Evolutionary conservation across 1,139 yeast species (phyloP).

Genomic region (Geotrichum australiense): DNA sequence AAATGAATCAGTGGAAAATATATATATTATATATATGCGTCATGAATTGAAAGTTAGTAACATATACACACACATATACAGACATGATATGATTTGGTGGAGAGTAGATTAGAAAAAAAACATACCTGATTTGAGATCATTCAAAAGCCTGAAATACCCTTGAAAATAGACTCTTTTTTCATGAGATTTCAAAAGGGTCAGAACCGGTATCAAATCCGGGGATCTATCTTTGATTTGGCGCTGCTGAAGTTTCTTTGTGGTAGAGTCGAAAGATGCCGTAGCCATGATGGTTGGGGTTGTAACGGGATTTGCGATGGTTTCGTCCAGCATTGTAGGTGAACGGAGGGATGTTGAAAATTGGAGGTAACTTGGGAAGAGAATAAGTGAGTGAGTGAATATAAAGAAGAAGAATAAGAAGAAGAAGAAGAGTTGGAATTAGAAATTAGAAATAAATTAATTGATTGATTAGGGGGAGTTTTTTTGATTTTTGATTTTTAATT

Average conservation of each 20-base stretch:
- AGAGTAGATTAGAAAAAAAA: slow-evolving; percentile 3
- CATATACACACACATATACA: background rate
- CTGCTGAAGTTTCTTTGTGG: slow-evolving; percentile 7
- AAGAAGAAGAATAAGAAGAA: too few species aligned
- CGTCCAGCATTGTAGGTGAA: slow-evolving; percentile 3
- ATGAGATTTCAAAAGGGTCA: slow-evolving; percentile 48
- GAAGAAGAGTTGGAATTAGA: too few species aligned
- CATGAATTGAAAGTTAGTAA: too few species aligned
- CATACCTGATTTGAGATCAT: slow-evolving; percentile 34
- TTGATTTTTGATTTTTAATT: too few species aligned
- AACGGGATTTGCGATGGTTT: background rate
- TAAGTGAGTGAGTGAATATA: background rate
- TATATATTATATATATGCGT: too few species aligned
- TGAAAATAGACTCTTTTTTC: slow-evolving; percentile 44
- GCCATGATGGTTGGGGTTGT: background rate
- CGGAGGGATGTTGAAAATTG: background rate
- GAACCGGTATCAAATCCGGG: slow-evolving; percentile 47
- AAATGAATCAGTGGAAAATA: too few species aligned
- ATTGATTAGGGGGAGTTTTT: too few species aligned
- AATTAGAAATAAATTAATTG: too few species aligned
- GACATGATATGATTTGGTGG: slow-evolving; percentile 12
- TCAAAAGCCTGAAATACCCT: slow-evolving; percentile 40
- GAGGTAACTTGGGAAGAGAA: background rate
- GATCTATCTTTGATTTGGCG: slow-evolving; percentile 36
- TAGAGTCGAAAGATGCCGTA: slow-evolving; percentile 1